Evolutionary conservation across 2,329 filamentous ascomycete species (phyloP).

Genomic region (Phialocephala subalpina): DNA sequence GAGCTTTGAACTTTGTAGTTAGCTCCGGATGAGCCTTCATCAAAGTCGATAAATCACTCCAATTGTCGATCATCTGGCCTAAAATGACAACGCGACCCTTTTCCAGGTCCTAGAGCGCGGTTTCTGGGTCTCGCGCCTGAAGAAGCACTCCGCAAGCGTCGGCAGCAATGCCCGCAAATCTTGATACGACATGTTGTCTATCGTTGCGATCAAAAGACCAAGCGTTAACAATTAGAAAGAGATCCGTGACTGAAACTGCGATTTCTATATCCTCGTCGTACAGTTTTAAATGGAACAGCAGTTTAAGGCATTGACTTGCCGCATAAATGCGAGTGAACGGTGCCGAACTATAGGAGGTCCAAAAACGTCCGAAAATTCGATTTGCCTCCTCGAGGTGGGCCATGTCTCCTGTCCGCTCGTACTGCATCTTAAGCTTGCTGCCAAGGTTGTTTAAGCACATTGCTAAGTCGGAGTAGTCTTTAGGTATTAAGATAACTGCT

Average conservation of each 20-base stretch:
- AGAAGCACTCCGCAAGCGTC: slow-evolving; percentile 6
- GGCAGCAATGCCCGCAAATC: slow-evolving; percentile 6
- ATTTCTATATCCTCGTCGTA: not conserved
- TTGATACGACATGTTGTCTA: slow-evolving; percentile 6
- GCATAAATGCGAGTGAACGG: slow-evolving; percentile 9
- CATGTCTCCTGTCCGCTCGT: not conserved
- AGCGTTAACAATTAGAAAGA: slow-evolving; percentile 2
- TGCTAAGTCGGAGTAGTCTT: not conserved
- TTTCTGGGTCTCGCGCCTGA: not conserved
- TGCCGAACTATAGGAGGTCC: not conserved
- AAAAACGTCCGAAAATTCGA: slow-evolving; percentile 4
- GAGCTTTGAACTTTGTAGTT: not conserved
- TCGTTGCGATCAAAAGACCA: slow-evolving; percentile 3
- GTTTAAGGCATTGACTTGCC: not conserved
- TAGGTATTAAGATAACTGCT: not conserved
- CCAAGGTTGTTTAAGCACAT: not conserved
- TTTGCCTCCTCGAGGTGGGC: not conserved
- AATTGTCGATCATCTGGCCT: slow-evolving; percentile 6
- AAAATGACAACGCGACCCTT: slow-evolving; percentile 9
- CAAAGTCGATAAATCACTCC: slow-evolving; percentile 11
- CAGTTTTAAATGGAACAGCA: not conserved
- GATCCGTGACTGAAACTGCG: not conserved
- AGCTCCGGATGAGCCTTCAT: slow-evolving; percentile 8
- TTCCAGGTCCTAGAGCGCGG: slow-evolving; percentile 6
- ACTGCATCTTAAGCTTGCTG: not conserved